A percentile compares a stretch with the other conserved stretches of the same genome.
phyloP scores from a whole-genome alignment of 1,284 basidiomycete species.

The Stereum hirsutum region DNA sequence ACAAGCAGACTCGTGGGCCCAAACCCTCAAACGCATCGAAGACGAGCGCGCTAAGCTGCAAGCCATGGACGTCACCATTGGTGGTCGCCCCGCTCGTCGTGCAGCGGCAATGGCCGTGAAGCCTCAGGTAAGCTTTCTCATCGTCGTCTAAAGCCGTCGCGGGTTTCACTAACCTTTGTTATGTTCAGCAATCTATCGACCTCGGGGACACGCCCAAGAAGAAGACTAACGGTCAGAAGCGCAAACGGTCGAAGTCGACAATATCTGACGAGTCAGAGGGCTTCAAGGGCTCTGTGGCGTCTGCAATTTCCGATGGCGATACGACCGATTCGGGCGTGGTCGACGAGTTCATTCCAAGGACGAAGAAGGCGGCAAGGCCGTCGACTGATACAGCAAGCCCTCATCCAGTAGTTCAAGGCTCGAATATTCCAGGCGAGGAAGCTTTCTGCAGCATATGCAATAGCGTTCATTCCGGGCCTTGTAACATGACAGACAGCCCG shows the following conservation, averaged over 20 bases:
- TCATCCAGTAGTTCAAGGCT: no score
- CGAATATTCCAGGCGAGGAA: no score
- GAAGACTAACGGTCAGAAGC: conserved; percentile 15
- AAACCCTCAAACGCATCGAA: conserved; percentile 57
- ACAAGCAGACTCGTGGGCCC: conserved; percentile 71
- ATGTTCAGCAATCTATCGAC: conserved; percentile 16
- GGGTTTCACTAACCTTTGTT: conserved; percentile 2
- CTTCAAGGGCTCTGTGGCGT: conserved; percentile 22
- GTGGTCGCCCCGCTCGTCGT: conserved; percentile 68
- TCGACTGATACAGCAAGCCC: no score
- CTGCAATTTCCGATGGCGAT: conserved; percentile 11
- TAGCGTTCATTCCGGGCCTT: conserved; percentile 38
- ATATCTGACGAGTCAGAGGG: conserved; percentile 27
- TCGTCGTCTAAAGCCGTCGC: not conserved
- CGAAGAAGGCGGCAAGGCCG: not conserved
- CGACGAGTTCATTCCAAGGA: not conserved
- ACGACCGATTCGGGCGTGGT: conserved; percentile 3
- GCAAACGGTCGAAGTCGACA: conserved; percentile 12
- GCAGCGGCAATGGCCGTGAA: conserved; percentile 46
- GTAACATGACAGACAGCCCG: conserved; percentile 55
- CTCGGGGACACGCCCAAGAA: conserved; percentile 21
- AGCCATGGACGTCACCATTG: conserved; percentile 39
- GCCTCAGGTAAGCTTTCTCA: conserved; percentile 33
- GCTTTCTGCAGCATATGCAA: conserved; percentile 54
- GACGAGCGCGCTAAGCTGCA: conserved; percentile 36